phyloP scores from a whole-genome alignment of 495 filamentous ascomycete genomes.

The Lepraria neglecta region DNA sequence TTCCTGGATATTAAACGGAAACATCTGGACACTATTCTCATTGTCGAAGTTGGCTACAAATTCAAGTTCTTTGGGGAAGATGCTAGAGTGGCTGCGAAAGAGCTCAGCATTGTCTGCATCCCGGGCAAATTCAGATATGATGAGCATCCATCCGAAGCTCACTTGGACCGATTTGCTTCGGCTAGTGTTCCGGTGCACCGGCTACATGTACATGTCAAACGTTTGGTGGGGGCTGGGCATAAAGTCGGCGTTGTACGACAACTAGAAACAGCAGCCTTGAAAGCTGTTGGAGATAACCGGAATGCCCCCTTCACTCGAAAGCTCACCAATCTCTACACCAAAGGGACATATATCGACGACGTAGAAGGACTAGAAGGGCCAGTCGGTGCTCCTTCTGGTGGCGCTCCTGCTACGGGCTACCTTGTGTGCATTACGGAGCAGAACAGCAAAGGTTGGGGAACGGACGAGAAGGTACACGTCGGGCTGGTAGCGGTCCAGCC shows the following conservation, averaged over 20 bases:
- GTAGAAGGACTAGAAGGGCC: conserved; percentile 66
- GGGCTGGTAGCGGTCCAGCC: conserved; percentile 94
- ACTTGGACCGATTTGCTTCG: conserved; percentile 86
- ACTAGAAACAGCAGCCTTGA: conserved; percentile 95
- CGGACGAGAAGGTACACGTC: conserved; percentile 88
- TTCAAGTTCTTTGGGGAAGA: conserved; percentile 98
- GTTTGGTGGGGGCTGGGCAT: conserved; percentile 83
- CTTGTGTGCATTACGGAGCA: conserved; percentile 89
- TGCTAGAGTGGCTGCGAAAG: conserved; percentile 81
- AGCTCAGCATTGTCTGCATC: conserved; percentile 92
- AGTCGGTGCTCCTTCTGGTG: conserved; percentile 39
- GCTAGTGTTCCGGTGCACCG: conserved; percentile 92
- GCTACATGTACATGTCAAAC: conserved; percentile 89
- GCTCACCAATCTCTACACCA: conserved; percentile 95
- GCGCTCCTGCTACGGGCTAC: conserved; percentile 74
- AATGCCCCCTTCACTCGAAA: conserved; percentile 89
- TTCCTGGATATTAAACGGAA: conserved; percentile 89
- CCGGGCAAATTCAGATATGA: conserved; percentile 93
- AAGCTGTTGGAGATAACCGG: conserved; percentile 91
- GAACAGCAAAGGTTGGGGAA: conserved; percentile 75
- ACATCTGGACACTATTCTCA: conserved; percentile 79
- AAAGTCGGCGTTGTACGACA: conserved; percentile 96
- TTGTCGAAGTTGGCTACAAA: conserved; percentile 96
- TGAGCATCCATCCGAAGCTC: conserved; percentile 88
- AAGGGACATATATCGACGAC: conserved; percentile 97